Evolutionary conservation across 495 filamentous ascomycete species (phyloP).

Genomic region (Pseudomonodictys pantanalensis): DNA sequence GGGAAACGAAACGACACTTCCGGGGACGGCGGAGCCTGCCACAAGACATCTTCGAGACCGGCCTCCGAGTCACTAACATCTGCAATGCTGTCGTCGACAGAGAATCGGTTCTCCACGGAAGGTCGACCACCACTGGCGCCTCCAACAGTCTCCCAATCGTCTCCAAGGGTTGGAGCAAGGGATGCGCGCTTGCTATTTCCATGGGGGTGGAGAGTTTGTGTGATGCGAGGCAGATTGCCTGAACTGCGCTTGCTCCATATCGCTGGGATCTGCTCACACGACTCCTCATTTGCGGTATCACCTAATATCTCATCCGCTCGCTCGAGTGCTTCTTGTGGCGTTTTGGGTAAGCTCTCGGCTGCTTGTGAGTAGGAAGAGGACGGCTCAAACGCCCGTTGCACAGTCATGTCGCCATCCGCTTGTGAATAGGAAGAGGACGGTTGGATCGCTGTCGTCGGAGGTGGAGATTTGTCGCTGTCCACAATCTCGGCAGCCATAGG

Average conservation of each 20-base stretch:
- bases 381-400: background rate
- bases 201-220: too few species aligned
- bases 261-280: conserved; percentile 9
- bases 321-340: conserved; percentile 24
- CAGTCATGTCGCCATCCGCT: too few species aligned
- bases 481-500: background rate
- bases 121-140: conserved; percentile 5
- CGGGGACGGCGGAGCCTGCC: background rate
- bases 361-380: conserved; percentile 12
- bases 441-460: conserved; percentile 1
- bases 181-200: too few species aligned
- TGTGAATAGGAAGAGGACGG: conserved; percentile 28
- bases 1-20: conserved; percentile 33
- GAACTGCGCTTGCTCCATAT: conserved; percentile 25
- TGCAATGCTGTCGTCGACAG: conserved; percentile 22
- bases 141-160: conserved; percentile 40
- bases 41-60: background rate
- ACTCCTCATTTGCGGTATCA: background rate
- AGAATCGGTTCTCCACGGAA: background rate
- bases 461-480: background rate
- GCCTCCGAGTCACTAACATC: conserved; percentile 17
- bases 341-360: background rate
- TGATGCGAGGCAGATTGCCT: conserved; percentile 16
- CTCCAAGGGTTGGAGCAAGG: background rate
- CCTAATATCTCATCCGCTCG: conserved; percentile 25